Conservation (phyloP, 768 basidiomycete species). For the Tylopilus sp. region DNA sequence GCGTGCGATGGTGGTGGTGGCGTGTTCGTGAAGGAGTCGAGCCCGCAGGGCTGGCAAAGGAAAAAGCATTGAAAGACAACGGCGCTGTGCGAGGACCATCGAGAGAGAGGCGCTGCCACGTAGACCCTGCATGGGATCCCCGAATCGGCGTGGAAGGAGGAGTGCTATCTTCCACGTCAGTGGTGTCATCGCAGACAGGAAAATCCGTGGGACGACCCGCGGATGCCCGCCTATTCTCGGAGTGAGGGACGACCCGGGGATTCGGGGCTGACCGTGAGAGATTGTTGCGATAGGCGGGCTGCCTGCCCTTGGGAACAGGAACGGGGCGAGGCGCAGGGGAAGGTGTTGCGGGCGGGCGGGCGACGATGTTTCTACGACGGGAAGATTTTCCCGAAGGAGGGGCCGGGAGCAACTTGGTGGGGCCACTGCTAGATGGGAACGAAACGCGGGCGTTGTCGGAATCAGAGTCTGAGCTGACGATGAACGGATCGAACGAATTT, state of each 20-base stretch:
- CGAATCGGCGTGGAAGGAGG: conserved; percentile 57
- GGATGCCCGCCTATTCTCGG: conserved; percentile 32
- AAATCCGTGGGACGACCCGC: conserved; percentile 40
- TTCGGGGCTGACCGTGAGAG: conserved; percentile 54
- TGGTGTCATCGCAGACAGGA: conserved; percentile 73
- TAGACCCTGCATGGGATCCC: conserved; percentile 26
- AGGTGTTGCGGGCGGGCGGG: conserved; percentile 33
- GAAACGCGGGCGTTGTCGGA: conserved; percentile 38
- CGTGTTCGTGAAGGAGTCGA: conserved; percentile 38
- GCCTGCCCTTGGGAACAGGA: conserved; percentile 42
- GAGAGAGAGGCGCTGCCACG: conserved; percentile 35
- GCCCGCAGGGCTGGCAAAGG: conserved; percentile 34
- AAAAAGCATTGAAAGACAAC: conserved; percentile 37
- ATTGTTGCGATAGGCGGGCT: conserved; percentile 18
- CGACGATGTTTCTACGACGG: conserved; percentile 48
- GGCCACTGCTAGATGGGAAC: conserved; percentile 20
- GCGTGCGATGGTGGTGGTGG: conserved; percentile 54
- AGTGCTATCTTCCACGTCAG: conserved; percentile 42
- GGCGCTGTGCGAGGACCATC: conserved; percentile 54
- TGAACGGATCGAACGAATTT: conserved; percentile 48
- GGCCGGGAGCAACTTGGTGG: conserved; percentile 35
- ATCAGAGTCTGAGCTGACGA: conserved; percentile 42
- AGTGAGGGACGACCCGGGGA: conserved; percentile 33
- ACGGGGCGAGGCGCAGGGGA: conserved; percentile 42
- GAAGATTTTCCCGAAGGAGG: conserved; percentile 56